Base-by-base conservation (phyloP, 139 green algal genomes). In the Chlamydomonas schloesseri region DNA sequence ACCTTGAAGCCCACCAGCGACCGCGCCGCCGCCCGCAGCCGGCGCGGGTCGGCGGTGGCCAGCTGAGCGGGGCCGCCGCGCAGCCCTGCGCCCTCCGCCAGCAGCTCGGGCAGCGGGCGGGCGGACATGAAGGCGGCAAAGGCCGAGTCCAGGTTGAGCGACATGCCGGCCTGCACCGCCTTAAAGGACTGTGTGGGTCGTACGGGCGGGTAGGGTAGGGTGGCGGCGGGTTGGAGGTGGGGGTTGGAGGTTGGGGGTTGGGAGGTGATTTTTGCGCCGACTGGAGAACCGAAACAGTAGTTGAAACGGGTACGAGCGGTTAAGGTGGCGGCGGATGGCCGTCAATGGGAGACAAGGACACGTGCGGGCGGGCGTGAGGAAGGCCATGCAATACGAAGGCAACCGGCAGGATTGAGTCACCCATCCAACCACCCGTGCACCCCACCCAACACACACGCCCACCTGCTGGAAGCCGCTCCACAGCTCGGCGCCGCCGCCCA, bases 121-220 rank as follows among this genome's bases (percentile, higher is more conserved):
- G 65, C 57, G 60, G 90, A 81, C 69, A 94, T 86, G 86, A 96
- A 93, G 67, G 89, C 89, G 33, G 90, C 90, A 53, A 83, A 84
- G 9, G 91, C 89, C n/a, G 90, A 90, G 87, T 95, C 92, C 57
- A 94, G 81, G 71, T 94, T 94, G 4, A 96, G 77, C 29, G 91
- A 88, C 46, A 96, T 82, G 15, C 93, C 92, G 0, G 72, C 72
- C 81, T 94, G 76, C 69, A 74, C 89, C 5, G 87, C 60, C 77
- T 91, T 91, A 71, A 91, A 89, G 55, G 68, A 37, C 88, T 91
- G 42, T 50, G 42, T 50, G 42, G 42, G 42, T n/a, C n/a, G n/a
- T n/a, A n/a, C 5, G 42, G 42, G 42, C 6, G 42, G 42, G 42
- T 50, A 8, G 42, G 42, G 42, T 50, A 8, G 42, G 42, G 42